These are phyloP conservation scores for Capsicum baccatum DNA, from an alignment of 257 asterid genomes.

Conservation along the genomic window DNA sequence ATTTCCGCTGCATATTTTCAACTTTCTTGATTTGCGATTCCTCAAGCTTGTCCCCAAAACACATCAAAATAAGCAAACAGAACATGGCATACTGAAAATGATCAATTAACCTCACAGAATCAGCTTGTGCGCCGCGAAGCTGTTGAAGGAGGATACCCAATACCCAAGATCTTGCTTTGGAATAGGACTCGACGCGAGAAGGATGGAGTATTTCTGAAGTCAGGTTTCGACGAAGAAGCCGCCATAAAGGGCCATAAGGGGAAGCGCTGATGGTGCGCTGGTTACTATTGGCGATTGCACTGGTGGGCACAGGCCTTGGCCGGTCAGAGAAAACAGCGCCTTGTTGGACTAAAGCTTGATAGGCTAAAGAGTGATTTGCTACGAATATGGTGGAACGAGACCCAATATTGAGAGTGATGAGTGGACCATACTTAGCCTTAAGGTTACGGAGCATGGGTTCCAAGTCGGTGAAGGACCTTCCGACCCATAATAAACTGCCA, in stretches of 20 bases:
- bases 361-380: neutral
- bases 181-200: neutral
- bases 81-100: constrained; percentile 11
- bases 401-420: neutral
- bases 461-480: neutral
- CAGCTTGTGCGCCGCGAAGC: neutral
- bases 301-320: neutral
- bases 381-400: neutral
- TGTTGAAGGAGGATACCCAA: neutral
- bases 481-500: neutral
- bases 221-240: neutral
- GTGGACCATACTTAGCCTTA: neutral
- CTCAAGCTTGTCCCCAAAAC: neutral
- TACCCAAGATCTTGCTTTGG: neutral
- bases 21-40: neutral
- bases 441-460: neutral
- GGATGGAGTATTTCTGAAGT: neutral
- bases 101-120: constrained; percentile 7
- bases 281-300: neutral
- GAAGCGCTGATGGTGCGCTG: neutral
- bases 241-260: neutral
- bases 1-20: neutral
- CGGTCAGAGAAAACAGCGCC: neutral
- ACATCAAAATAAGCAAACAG: neutral
- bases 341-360: constrained; percentile 11